A percentile compares a stretch with the other conserved stretches of the same genome.
phyloP scores from a whole-genome alignment of 2,329 filamentous ascomycete genomes.

The Fusarium coffeatum region DNA sequence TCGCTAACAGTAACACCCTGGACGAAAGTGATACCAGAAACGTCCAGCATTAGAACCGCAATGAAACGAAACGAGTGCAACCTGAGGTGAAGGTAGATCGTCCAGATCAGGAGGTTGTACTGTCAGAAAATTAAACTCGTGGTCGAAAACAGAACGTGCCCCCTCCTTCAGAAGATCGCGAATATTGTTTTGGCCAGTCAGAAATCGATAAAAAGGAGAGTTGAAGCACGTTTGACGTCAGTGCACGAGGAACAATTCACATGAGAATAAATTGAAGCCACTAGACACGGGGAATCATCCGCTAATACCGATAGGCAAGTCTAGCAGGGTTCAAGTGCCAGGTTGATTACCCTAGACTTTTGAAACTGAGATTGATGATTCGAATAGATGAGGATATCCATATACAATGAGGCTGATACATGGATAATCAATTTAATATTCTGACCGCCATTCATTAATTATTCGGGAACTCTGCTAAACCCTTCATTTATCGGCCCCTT shows the following conservation, averaged over 20 bases:
- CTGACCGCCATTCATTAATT: background rate
- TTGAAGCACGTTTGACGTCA: conserved; percentile 37
- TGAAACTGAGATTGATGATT: background rate
- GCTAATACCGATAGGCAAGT: background rate
- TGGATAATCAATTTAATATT: background rate
- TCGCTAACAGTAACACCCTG: conserved; percentile 13
- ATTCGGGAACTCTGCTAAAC: background rate
- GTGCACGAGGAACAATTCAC: conserved; percentile 20
- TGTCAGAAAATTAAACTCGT: background rate
- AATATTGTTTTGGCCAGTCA: conserved; percentile 13
- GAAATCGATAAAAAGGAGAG: conserved; percentile 1
- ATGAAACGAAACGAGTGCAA: conserved; percentile 2
- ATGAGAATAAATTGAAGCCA: conserved; percentile 13
- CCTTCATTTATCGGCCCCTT: background rate
- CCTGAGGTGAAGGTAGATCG: background rate
- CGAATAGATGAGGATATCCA: background rate
- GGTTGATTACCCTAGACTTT: conserved; percentile 25
- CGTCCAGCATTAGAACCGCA: conserved; percentile 27
- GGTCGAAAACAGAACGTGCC: conserved; percentile 26
- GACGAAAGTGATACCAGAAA: conserved; percentile 17
- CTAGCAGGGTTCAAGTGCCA: background rate
- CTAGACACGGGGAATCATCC: conserved; percentile 11
- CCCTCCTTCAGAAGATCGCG: conserved; percentile 25
- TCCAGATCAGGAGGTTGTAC: background rate
- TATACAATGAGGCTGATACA: background rate